phyloP scores from a whole-genome alignment of 805 yeast genomes.

The Candida succiphila region DNA sequence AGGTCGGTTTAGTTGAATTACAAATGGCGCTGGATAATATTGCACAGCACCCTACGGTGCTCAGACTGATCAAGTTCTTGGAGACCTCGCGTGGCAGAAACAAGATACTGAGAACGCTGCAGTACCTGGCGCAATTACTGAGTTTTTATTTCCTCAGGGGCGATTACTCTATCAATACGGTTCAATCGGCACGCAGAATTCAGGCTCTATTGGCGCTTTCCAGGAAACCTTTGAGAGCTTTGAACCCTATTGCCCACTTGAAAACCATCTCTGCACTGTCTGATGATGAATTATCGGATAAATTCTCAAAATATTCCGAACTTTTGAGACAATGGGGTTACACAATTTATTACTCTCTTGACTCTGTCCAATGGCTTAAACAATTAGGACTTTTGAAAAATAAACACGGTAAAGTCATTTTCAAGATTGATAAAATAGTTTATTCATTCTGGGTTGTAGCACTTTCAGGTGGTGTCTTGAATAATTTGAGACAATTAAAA shows the following conservation, averaged over 20 bases:
- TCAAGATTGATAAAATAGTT: slow-evolving; percentile 45
- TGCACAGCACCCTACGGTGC: slow-evolving; percentile 64
- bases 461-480: slow-evolving; percentile 49
- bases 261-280: slow-evolving; percentile 58
- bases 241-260: slow-evolving; percentile 70
- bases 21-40: slow-evolving; percentile 33
- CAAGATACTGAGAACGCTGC: slow-evolving; percentile 67
- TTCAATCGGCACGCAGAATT: slow-evolving; percentile 41
- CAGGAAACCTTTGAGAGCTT: slow-evolving; percentile 76
- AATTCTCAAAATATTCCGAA: slow-evolving; percentile 38
- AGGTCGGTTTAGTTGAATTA: no score
- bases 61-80: slow-evolving; percentile 50
- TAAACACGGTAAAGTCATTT: slow-evolving; percentile 17
- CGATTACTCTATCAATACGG: slow-evolving; percentile 39
- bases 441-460: slow-evolving; percentile 74
- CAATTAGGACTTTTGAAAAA: slow-evolving; percentile 44
- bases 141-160: slow-evolving; percentile 48
- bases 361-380: slow-evolving; percentile 52
- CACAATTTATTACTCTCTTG: slow-evolving; percentile 54
- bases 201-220: slow-evolving; percentile 56
- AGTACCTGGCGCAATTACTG: slow-evolving; percentile 70
- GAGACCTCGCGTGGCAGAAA: slow-evolving; percentile 69
- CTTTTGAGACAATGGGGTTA: slow-evolving; percentile 50
- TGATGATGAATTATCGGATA: slow-evolving; percentile 62
- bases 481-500: slow-evolving; percentile 46